Evolutionary conservation across 1,284 basidiomycete genomes (phyloP).

Genomic region (Marasmius oreades): DNA sequence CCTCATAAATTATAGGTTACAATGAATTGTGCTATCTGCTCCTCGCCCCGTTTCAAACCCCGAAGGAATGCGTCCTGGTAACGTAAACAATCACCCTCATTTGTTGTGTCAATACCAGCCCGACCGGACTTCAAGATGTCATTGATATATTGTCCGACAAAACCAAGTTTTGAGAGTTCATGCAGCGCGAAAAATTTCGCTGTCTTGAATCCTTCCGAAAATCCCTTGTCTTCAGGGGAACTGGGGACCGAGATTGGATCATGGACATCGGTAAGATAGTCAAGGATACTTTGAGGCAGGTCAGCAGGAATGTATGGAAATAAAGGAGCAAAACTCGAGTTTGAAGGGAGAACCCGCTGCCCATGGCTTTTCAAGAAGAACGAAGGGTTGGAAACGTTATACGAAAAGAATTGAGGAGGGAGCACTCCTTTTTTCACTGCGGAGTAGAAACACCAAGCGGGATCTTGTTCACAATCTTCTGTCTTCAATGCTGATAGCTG

Average conservation of each 20-base stretch:
- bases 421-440: conserved; percentile 51
- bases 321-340: background rate
- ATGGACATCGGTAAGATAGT: conserved; percentile 11
- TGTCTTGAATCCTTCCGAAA: conserved; percentile 60
- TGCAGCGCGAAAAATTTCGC: conserved; percentile 58
- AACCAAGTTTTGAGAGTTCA: conserved; percentile 60
- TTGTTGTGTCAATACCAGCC: conserved; percentile 32
- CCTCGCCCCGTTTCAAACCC: conserved; percentile 43
- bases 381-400: conserved; percentile 26
- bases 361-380: conserved; percentile 12
- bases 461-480: conserved; percentile 55
- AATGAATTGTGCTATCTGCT: conserved; percentile 1
- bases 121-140: conserved; percentile 44
- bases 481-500: conserved; percentile 48
- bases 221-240: conserved; percentile 37
- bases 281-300: background rate
- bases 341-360: background rate
- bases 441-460: conserved; percentile 66
- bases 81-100: conserved; percentile 40
- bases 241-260: conserved; percentile 25
- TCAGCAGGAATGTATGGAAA: background rate
- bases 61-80: conserved; percentile 37
- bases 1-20: background rate
- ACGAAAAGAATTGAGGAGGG: conserved; percentile 57
- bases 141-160: conserved; percentile 57